Base-by-base conservation (phyloP, 306 rosid species). In the Prunus mongolica region DNA sequence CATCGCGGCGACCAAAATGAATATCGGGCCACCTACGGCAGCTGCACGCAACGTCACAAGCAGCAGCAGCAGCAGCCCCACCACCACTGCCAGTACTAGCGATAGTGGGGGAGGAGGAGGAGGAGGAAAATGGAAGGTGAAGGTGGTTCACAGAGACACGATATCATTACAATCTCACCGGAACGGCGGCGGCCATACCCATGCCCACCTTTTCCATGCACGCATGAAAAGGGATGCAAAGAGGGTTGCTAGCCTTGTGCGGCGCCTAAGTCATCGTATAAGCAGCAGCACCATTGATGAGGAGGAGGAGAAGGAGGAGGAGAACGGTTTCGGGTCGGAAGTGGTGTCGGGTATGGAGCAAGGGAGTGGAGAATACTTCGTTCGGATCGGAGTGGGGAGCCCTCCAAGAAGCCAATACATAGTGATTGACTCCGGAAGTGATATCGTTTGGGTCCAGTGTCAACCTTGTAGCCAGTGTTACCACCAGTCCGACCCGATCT, bases 391-490 rank as follows among this genome's bases (percentile, higher is more conserved):
- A 13, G 84, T 93, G 0, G 98, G 98, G 0, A 91, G 93, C 80
- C 98, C 98, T 25, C 79, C 96, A 0, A 90, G 82, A 16, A 91
- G 79, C 60, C 98, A 91, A 66, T 88, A 88, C 72, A 72, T 93
- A 75, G 98, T 91, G 2, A 86, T 93, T 9, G 98, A 93, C 71
- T 88, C 97, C 0, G 98, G 98, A 1, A 93, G 98, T 14, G 98
- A 93, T 61, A 82, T 93, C 6, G 90, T 93, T 1, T 93, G 98
- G 98, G 90, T 93, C 28, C 98, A 93, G 67, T 93, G 98, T 62
- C 86, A 88, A 63, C 98, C 98, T 14, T 93, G 98, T 45, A 65
- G 41, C 62, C 87, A 87, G 41, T 93, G 98, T 52, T 93, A 91
- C 78, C 93, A 76, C 32, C 98, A 93, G 65, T 79, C 91, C 71